These are phyloP conservation scores for Ammopiptanthus mongolicus DNA, from an alignment of 306 rosid species.

Conservation along the genomic window DNA sequence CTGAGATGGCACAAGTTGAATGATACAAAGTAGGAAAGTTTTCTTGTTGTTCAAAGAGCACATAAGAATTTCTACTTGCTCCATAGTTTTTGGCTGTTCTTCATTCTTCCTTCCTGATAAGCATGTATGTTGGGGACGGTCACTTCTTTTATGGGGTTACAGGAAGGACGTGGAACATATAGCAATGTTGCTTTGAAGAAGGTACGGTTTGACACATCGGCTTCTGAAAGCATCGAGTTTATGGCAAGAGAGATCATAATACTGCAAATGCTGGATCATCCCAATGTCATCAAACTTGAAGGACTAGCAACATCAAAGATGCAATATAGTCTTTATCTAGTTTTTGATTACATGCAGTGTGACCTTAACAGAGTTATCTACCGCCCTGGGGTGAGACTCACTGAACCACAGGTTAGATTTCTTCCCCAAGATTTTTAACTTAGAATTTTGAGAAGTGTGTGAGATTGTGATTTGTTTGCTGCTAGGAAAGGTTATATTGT, in stretches of 20 bases:
- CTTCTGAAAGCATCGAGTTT: conserved; percentile 60
- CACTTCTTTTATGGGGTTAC: conserved; percentile 8
- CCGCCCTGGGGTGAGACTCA: conserved; percentile 44
- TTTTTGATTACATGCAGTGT: conserved; percentile 51
- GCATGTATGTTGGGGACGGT: background rate
- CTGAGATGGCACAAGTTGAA: no score
- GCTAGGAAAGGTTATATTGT: background rate
- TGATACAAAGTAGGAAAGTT: no score
- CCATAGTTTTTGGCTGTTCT: no score
- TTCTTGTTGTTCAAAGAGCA: no score
- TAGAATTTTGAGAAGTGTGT: background rate
- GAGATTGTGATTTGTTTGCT: background rate
- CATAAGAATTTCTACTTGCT: no score
- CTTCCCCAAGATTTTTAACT: background rate
- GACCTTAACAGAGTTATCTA: conserved; percentile 59
- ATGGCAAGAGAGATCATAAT: conserved; percentile 80
- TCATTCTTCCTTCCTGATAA: no score
- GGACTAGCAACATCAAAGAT: conserved; percentile 70
- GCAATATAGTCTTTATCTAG: conserved; percentile 76
- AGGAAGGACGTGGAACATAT: conserved; percentile 75
- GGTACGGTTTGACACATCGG: conserved; percentile 70
- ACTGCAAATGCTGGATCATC: conserved; percentile 56
- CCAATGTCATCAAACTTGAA: conserved; percentile 69
- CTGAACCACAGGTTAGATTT: conserved; percentile 56
- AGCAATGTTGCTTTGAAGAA: conserved; percentile 83